Conservation (phyloP, 2,329 filamentous ascomycete species). For the Ascochyta lentis region DNA sequence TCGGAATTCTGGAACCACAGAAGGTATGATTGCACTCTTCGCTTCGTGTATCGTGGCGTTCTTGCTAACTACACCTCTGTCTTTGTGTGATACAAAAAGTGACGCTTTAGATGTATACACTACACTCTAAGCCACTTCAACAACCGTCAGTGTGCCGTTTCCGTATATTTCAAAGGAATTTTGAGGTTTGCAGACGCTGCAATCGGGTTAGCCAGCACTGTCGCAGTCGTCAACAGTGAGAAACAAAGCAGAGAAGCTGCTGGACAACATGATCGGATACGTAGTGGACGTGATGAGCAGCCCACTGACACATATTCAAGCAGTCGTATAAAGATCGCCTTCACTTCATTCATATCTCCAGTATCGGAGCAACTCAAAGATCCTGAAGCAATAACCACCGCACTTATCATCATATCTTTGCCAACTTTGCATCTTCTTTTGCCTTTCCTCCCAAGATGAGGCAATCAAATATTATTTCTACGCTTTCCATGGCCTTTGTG, state of each 20-base stretch:
- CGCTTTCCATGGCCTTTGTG: neutral
- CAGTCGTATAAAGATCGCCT: neutral
- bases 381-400: neutral
- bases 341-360: neutral
- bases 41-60: neutral
- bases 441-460: neutral
- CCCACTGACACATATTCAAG: neutral
- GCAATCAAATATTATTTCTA: neutral
- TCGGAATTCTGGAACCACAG: neutral
- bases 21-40: neutral
- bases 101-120: neutral
- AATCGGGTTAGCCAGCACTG: neutral
- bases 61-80: neutral
- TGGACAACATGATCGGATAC: neutral
- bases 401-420: neutral
- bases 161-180: neutral
- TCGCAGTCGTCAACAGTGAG: neutral
- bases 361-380: neutral
- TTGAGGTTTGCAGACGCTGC: neutral
- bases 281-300: neutral
- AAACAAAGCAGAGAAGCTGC: neutral
- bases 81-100: neutral
- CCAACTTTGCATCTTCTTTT: neutral
- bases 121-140: neutral
- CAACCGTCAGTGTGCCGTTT: neutral